Evolutionary conservation across 805 yeast species (phyloP), one percentile per base, ranked within the genome.

Genomic region (Jamesozyma hellenica): DNA sequence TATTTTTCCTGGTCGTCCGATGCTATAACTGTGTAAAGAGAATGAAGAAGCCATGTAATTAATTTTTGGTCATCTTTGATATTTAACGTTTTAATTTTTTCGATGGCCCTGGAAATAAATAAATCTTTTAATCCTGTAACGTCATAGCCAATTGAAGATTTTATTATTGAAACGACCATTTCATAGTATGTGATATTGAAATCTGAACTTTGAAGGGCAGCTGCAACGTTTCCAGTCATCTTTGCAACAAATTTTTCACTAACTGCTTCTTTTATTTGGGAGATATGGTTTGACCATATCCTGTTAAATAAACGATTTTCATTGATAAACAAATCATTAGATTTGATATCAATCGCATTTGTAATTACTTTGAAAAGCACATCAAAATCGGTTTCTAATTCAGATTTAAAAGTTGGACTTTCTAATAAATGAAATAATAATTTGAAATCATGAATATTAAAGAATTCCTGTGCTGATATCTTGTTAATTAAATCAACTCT

Each of bases 371-470:
- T 37, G 6, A 55, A 44, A 3, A 66, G 38, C 0, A 38, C 35
- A 1, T 49, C 35, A 25, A 65, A 48, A 33, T 72, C 64, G 0
- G 60, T 52, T 52, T 80, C 88, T 11, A 79, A 46, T 1, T 50
- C 47, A 0, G 84, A 70, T 48, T 63, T 73, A 50, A 67, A 72
- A 0, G 82, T 71, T 6, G 84, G 82, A 9, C 69, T 64, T 9
- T 53, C 49, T 23, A 77, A 53, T 11, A 77, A 46, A 41, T 68
- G 70, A 3, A 45, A 21, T n/a, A 77, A 49, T 2, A 64, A 44
- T 2, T 46, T 41, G 1, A 46, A 31, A 31, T 49, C 55, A 1
- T 14, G 8, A 3, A 33, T 25, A 3, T 30, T 29, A 6, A 42
- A 26, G 16, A 5, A 41, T 15, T 32, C 38, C 35, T 43, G 48